Evolutionary conservation across 1,139 yeast genomes (phyloP), one percentile per base, ranked within the genome.

Genomic region (Lodderomyces orthopsilosis): DNA sequence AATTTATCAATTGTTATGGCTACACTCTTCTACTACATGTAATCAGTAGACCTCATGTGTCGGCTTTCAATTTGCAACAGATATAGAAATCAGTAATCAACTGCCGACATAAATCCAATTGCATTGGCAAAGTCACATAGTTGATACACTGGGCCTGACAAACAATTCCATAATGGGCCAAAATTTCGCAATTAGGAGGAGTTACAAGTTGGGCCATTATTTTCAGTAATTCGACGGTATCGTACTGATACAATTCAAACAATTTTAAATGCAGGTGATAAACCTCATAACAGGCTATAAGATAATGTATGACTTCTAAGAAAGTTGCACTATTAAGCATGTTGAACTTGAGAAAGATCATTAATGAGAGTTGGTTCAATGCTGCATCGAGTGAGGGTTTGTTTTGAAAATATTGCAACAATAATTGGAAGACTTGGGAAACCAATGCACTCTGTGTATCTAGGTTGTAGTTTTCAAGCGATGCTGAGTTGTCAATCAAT

Each of bases 241-340:
- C 53, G 37, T 48, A 53, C 33, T 50, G 47, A 23, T 44, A 47
- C 6, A 45, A 41, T 21, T 51, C 48, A 19, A 39, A 41, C 28
- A 51, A 39, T 17, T 37, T 35, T 6, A 49, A 34, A 21, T 48
- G 43, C 18, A 33, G 41, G 6, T 23, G 33, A 41, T 55, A 55
- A 3, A 37, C 37, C 18, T 35, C 18, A 35, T 44, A 52, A 5
- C 51, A 43, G 15, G 47, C 50, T 41, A 36, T 48, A 32, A 57
- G 47, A 46, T 51, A 51, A 1, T 50, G 48, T 8, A 55, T 38
- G 6, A 48, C 39, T 7, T 17, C 34, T 17, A 37, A 13, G 13
- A 49, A 46, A 21, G 43, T 42, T 17, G 39, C 33, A 37, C 44
- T 49, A 23, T 37, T 40, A 8, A 45, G 39, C 6, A 51, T 22